Evolutionary conservation across 495 filamentous ascomycete species (phyloP).

Genomic region (Trichoderma asperelloides): DNA sequence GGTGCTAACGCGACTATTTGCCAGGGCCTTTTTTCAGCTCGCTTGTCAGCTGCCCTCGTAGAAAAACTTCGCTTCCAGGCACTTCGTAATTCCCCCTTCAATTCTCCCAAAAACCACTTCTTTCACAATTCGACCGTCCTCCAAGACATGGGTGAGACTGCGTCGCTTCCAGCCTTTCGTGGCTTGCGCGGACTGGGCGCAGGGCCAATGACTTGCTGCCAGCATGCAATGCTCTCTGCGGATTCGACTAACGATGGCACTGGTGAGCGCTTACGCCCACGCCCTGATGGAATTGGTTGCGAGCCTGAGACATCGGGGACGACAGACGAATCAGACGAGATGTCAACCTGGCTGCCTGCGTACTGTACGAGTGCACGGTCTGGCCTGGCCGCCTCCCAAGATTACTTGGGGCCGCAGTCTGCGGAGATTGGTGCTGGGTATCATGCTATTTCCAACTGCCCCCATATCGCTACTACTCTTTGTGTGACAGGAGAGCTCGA

Average conservation of each 20-base stretch:
- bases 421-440: background rate
- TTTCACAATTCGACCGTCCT: background rate
- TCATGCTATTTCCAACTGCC: background rate
- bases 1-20: background rate
- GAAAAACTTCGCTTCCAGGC: background rate
- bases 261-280: background rate
- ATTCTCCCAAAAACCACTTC: background rate
- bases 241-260: background rate
- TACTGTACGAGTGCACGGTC: background rate
- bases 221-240: background rate
- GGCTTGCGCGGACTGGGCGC: background rate
- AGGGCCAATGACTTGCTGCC: background rate
- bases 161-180: background rate
- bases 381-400: background rate
- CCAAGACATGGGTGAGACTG: background rate
- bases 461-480: background rate
- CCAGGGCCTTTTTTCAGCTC: background rate
- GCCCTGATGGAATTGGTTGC: background rate
- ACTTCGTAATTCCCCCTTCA: background rate
- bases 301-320: background rate
- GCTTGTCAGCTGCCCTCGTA: background rate
- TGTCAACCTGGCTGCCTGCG: background rate
- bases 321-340: conserved; percentile 2
- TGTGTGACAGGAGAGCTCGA: background rate
- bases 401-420: background rate